Evolutionary conservation across 805 yeast genomes (phyloP).

Genomic region (Candida xyloterini): DNA sequence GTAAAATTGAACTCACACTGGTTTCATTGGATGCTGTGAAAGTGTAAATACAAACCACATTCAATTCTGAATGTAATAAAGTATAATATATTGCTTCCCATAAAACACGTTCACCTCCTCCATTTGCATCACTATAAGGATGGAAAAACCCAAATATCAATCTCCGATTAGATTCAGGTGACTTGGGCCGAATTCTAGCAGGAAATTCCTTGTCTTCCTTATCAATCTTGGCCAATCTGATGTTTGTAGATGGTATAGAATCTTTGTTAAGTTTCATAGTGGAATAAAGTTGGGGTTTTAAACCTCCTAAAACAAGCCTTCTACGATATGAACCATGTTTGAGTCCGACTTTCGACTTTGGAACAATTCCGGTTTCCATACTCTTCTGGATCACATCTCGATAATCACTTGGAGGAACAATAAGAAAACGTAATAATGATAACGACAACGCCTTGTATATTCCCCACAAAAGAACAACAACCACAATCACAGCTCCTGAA

Average conservation of each 20-base stretch:
- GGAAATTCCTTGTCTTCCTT: slow-evolving; percentile 21
- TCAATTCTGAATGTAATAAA: slow-evolving; percentile 43
- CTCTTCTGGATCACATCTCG: slow-evolving; percentile 24
- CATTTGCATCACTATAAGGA: slow-evolving; percentile 94
- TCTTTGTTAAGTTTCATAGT: slow-evolving; percentile 31
- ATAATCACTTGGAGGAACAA: slow-evolving; percentile 30
- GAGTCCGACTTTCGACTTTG: slow-evolving; percentile 24
- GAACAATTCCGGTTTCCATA: slow-evolving; percentile 20
- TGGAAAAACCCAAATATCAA: slow-evolving; percentile 83
- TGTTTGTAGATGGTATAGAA: slow-evolving; percentile 14
- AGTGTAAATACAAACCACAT: slow-evolving; percentile 64
- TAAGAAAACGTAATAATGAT: slow-evolving; percentile 23
- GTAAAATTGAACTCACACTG: slow-evolving; percentile 26
- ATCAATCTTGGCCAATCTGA: slow-evolving; percentile 31
- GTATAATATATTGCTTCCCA: slow-evolving; percentile 91
- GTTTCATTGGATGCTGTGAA: slow-evolving; percentile 27
- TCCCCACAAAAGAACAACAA: slow-evolving; percentile 7
- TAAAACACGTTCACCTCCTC: slow-evolving; percentile 96
- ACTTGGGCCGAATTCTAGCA: slow-evolving; percentile 30
- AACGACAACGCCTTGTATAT: slow-evolving; percentile 20
- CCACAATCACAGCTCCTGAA: slow-evolving; percentile 4
- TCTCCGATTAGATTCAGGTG: slow-evolving; percentile 35
- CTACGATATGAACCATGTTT: slow-evolving; percentile 30
- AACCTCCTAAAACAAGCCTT: slow-evolving; percentile 31
- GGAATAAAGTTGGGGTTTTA: slow-evolving; percentile 33